Base-by-base conservation (phyloP, 2,329 filamentous ascomycete genomes). In the Aspergillus puulaauensis region DNA sequence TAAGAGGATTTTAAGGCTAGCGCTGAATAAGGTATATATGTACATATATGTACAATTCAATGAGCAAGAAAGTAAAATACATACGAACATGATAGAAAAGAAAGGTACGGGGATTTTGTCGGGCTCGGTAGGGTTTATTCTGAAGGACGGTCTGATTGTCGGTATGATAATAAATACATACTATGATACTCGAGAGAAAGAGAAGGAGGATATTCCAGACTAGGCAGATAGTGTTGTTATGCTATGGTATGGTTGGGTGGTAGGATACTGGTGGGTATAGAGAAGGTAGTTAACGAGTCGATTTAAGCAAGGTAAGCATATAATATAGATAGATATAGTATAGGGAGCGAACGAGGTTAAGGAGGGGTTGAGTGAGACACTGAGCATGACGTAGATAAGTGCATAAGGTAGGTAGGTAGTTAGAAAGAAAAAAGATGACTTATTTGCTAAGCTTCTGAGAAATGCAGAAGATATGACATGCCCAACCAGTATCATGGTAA, bases 401-500 rank as follows among this genome's bases (percentile, higher is more conserved):
- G n/a, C 5, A 14, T 24, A 7, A 45, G 24, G 11, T 39, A 44
- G 6, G 27, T 53, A 45, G 24, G 35, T 43, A 40, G 44, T 4
- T 43, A 56, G 9, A 31, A 31, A 31, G 15, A 12, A 27, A 49
- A 21, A 23, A 46, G 14, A 33, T 17, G 33, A 17, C 47, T 37
- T 46, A 56, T 56, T 53, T 44, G 27, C 40, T 56, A 46, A 48
- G 31, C 23, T 48, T 52, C 45, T 40, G 40, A 51, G 27, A 52
- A 46, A 45, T 51, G 31, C 40, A 54, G 39, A 51, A 15, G 51
- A 48, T 43, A 56, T 19, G 54, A 54, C 52, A 48, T 54, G 52
- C 56, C 56, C 40, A 37, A 43, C 51, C 56, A 41, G 46, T 51
- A 58, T 58, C 56, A 58, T 54, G 27, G 46, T 23, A 51, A 50